Conservation (phyloP, 2,329 filamentous ascomycete species). For the Talaromyces piceae region DNA sequence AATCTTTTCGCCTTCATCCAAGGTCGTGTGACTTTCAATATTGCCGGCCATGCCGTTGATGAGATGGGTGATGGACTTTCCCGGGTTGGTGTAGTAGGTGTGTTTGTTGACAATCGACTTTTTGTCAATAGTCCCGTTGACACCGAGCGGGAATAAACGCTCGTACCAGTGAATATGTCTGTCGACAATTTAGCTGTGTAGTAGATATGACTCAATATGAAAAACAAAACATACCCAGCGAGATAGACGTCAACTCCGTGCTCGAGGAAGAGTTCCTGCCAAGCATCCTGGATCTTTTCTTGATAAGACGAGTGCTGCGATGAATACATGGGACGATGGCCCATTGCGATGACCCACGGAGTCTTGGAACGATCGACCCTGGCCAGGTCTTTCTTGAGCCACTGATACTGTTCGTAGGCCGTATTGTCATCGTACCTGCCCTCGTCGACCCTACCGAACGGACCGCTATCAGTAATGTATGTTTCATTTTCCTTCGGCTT, state of each 20-base stretch:
- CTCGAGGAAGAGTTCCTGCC: slow-evolving; percentile 39
- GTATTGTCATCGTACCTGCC: slow-evolving; percentile 26
- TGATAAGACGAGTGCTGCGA: slow-evolving; percentile 34
- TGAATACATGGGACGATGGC: slow-evolving; percentile 39
- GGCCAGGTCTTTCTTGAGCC: slow-evolving; percentile 41
- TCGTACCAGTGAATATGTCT: slow-evolving; percentile 45
- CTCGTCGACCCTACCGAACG: slow-evolving; percentile 27
- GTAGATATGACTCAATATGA: slow-evolving; percentile 1
- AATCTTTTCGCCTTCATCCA: slow-evolving; percentile 25
- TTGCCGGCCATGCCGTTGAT: slow-evolving; percentile 50
- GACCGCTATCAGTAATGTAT: slow-evolving; percentile 42
- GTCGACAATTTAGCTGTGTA: neutral
- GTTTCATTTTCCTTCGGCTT: slow-evolving; percentile 37
- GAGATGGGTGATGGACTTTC: slow-evolving; percentile 44
- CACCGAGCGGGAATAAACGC: slow-evolving; percentile 32
- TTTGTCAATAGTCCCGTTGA: slow-evolving; percentile 36
- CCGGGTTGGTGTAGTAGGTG: slow-evolving; percentile 43
- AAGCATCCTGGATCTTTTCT: slow-evolving; percentile 38
- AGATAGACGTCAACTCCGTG: slow-evolving; percentile 43
- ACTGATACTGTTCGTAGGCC: slow-evolving; percentile 27
- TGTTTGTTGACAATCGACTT: slow-evolving; percentile 40
- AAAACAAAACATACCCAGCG: slow-evolving; percentile 18
- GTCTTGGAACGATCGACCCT: slow-evolving; percentile 41
- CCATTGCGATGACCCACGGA: slow-evolving; percentile 45
- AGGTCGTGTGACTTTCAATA: slow-evolving; percentile 42